Conservation (phyloP, 2,329 filamentous ascomycete species). For the Diaporthe ampelina region DNA sequence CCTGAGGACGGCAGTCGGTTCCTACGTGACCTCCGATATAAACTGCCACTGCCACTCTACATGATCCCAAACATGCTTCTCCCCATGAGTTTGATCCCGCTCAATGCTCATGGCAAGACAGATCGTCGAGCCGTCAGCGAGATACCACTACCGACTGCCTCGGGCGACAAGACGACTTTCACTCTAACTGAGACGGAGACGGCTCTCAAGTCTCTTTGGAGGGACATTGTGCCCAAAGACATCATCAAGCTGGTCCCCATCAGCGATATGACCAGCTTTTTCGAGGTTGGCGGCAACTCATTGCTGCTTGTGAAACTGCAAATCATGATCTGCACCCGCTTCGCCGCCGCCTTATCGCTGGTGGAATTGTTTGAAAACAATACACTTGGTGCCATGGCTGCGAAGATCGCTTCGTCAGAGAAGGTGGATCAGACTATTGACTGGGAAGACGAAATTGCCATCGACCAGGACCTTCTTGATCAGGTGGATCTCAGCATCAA, state of each 20-base stretch:
- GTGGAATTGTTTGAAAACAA: conserved; percentile 53
- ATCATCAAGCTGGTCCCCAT: conserved; percentile 38
- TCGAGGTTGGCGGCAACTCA: conserved; percentile 58
- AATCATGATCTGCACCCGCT: conserved; percentile 49
- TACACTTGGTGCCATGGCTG: conserved; percentile 57
- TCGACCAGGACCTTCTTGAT: conserved; percentile 27
- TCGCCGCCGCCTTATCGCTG: conserved; percentile 51
- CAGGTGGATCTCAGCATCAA: conserved; percentile 43
- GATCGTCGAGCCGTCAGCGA: conserved; percentile 48
- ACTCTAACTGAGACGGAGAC: conserved; percentile 18
- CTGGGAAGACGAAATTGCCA: conserved; percentile 13
- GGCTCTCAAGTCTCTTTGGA: conserved; percentile 36
- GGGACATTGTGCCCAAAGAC: conserved; percentile 45
- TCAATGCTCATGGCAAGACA: conserved; percentile 50
- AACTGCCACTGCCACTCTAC: conserved; percentile 50
- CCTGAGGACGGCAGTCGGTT: conserved; percentile 27
- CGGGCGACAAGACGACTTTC: conserved; percentile 3
- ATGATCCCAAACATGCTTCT: conserved; percentile 52
- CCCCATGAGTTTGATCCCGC: conserved; percentile 48
- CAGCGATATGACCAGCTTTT: conserved; percentile 57
- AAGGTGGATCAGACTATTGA: conserved; percentile 17
- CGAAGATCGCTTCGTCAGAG: conserved; percentile 38
- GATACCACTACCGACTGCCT: conserved; percentile 45
- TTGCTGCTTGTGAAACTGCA: conserved; percentile 56
- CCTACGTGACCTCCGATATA: conserved; percentile 37